Evolutionary conservation across 2,329 filamentous ascomycete species (phyloP), one percentile per base, ranked within the genome.

Genomic region (Clonostachys rhizophaga): DNA sequence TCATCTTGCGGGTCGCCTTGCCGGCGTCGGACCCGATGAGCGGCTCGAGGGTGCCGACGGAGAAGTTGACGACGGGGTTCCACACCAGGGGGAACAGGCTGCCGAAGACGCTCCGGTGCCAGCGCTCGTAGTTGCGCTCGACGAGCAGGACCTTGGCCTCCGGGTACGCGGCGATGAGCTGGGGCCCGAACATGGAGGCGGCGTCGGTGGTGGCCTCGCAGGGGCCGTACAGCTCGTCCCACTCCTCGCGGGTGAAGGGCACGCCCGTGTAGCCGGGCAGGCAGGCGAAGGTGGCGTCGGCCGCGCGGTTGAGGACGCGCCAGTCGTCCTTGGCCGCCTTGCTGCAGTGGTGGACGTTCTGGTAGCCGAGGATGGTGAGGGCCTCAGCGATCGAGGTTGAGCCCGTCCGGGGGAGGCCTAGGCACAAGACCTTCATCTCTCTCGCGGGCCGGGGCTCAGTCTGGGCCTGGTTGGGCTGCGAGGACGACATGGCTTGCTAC

Each of bases 121-220:
- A 66, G 10, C 46, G 50, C 1, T 65, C 62, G 30, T 54, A 64
- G 36, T 64, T 56, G 3, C 64, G 55, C 6, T 58, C 49, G 4
- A 60, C 58, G 0, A 67, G 51, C 1, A 68, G 51, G 33, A 67
- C 61, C 46, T 64, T 66, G 2, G 64, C 65, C 0, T 66, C 55
- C 0, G 64, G 64, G 9, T 66, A 68, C 1, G 49, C 46, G 11
- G 54, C 44, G 40, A 65, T 59, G 4, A 68, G 47, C 33, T 59
- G 52, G 2, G 55, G 47, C 2, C 54, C 59, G 46, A 60, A 67
- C 5, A 58, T 14, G 3, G 55, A 53, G 0, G 58, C 59, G 10
- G 63, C 35, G 42, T 68, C 64, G 0, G 64, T 65, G 3, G 47
- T 49, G 1, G 55, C 64, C 42, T 67, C 62, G 45, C 48, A 61